phyloP scores from a whole-genome alignment of 2,329 filamentous ascomycete genomes.

The Xylariomycetidae sp. region DNA sequence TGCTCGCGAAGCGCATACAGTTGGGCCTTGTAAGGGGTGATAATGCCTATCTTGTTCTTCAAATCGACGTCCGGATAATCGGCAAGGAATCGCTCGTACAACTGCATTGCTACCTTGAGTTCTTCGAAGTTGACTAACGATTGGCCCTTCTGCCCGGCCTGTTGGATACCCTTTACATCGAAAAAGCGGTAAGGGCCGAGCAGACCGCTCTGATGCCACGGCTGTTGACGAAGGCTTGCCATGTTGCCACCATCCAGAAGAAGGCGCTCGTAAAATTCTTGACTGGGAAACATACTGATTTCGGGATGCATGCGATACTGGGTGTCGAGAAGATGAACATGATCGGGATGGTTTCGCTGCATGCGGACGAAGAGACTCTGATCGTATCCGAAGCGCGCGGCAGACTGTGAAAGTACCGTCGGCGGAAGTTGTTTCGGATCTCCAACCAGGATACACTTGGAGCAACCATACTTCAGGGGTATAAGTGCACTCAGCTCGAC shows the following conservation, averaged over 20 bases:
- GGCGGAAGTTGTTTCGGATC: constrained; percentile 96
- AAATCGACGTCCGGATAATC: constrained; percentile 70
- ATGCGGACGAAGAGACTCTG: constrained; percentile 98
- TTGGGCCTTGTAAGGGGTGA: constrained; percentile 96
- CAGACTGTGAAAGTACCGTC: constrained; percentile 90
- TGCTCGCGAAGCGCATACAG: constrained; percentile 71
- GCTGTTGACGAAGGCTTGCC: constrained; percentile 66
- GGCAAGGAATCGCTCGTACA: constrained; percentile 73
- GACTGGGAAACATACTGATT: constrained; percentile 86
- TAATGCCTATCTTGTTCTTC: constrained; percentile 85
- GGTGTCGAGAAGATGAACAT: constrained; percentile 91
- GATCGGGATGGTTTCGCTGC: constrained; percentile 84
- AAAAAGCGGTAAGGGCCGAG: constrained; percentile 96
- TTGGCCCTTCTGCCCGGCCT: constrained; percentile 74
- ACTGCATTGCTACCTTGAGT: constrained; percentile 75
- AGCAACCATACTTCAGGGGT: constrained; percentile 93
- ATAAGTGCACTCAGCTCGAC: constrained; percentile 96
- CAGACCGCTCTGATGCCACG: constrained; percentile 79
- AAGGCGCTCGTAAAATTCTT: constrained; percentile 85
- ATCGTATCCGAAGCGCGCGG: constrained; percentile 89
- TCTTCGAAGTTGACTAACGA: constrained; percentile 89
- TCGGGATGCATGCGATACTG: constrained; percentile 99
- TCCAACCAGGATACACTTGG: constrained; percentile 94
- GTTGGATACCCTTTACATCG: constrained; percentile 85
- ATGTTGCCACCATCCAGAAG: constrained; percentile 83